Conservation (phyloP, 2,329 filamentous ascomycete species). For the Metarhizium album region DNA sequence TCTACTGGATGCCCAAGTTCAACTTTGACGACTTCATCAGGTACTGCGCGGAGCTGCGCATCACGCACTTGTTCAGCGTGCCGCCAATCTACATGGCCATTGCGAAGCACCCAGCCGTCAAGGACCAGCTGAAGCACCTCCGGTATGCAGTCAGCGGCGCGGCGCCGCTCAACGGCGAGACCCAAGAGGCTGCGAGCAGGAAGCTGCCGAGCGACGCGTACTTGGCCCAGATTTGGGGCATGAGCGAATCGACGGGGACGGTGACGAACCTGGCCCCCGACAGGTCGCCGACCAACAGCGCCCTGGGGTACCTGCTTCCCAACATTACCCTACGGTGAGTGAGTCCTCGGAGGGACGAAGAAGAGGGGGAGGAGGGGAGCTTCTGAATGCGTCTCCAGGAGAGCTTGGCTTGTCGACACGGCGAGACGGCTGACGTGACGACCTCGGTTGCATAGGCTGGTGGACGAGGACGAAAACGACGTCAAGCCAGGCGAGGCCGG, state of each 20-base stretch:
- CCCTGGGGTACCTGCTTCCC: slow-evolving; percentile 25
- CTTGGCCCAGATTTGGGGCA: slow-evolving; percentile 45
- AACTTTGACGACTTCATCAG: slow-evolving; percentile 43
- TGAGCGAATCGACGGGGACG: slow-evolving; percentile 43
- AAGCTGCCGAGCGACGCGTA: slow-evolving; percentile 33
- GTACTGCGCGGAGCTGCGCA: slow-evolving; percentile 33
- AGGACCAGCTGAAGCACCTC: slow-evolving; percentile 41
- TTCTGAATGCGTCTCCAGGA: no score
- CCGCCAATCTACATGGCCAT: slow-evolving; percentile 51
- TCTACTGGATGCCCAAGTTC: slow-evolving; percentile 55
- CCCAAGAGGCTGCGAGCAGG: slow-evolving; percentile 38
- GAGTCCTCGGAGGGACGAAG: background rate
- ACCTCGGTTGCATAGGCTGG: slow-evolving; percentile 15
- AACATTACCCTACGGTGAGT: slow-evolving; percentile 18
- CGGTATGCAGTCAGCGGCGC: slow-evolving; percentile 39
- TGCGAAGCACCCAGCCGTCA: slow-evolving; percentile 43
- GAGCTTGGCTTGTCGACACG: no score
- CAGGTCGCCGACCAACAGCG: slow-evolving; percentile 32
- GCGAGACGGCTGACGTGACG: background rate
- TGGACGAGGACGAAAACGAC: slow-evolving; percentile 29
- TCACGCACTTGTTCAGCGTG: slow-evolving; percentile 20
- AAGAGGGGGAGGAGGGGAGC: no score
- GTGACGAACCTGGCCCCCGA: slow-evolving; percentile 34
- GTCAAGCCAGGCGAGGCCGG: slow-evolving; percentile 34
- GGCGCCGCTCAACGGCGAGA: slow-evolving; percentile 43